phyloP scores from a whole-genome alignment of 257 asterid genomes.

The Plantago major region DNA sequence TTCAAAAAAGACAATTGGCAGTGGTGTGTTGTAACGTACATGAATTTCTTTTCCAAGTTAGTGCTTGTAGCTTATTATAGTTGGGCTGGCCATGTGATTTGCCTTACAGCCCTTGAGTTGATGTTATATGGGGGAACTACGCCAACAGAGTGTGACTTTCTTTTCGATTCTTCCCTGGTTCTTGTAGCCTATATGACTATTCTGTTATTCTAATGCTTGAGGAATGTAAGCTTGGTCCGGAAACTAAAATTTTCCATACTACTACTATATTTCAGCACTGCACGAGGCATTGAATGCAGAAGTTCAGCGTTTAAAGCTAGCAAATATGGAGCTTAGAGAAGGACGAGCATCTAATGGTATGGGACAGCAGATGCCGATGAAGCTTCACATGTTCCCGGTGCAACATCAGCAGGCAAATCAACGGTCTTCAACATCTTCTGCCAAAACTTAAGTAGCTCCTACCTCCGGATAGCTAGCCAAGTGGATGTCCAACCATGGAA shows the following conservation, averaged over 20 bases:
- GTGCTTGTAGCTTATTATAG: no score
- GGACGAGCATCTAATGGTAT: slow-evolving; percentile 34
- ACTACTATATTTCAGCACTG: slow-evolving; percentile 43
- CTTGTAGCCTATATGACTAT: not conserved
- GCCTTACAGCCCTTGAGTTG: no score
- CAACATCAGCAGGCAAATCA: slow-evolving; percentile 45
- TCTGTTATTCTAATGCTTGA: no score
- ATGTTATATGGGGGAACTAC: no score
- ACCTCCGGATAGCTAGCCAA: slow-evolving; percentile 32
- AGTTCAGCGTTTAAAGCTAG: slow-evolving; percentile 66
- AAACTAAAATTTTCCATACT: not conserved
- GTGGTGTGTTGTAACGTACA: no score
- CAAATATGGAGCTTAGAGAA: slow-evolving; percentile 40
- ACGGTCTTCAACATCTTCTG: slow-evolving; percentile 17
- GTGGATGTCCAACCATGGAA: not conserved
- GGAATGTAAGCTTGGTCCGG: not conserved
- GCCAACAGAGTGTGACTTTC: not conserved
- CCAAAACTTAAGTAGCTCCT: slow-evolving; percentile 38
- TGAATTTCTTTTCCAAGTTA: no score
- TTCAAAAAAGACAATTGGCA: no score
- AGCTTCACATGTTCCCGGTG: slow-evolving; percentile 48
- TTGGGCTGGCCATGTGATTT: no score
- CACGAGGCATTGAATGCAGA: slow-evolving; percentile 69
- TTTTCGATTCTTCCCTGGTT: not conserved
- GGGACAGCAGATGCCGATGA: slow-evolving; percentile 36